A percentile compares a stretch with the other conserved stretches of the same genome.
Evolutionary conservation across 2,329 filamentous ascomycete species (phyloP).

Genomic region (Ceratocystis colombiana): DNA sequence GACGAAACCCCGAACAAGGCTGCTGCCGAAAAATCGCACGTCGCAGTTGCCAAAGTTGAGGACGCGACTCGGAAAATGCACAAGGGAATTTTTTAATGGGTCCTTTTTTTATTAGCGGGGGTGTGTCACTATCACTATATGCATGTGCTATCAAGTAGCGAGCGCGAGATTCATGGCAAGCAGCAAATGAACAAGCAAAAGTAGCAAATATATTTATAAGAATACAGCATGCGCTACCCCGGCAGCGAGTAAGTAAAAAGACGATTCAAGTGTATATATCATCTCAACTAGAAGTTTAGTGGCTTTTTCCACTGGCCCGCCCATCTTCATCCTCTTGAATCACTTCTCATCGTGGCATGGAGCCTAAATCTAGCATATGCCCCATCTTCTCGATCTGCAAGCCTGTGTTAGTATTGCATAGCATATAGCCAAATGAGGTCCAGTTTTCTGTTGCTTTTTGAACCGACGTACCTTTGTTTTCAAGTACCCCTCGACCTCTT

Average conservation of each 20-base stretch:
- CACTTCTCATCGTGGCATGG: conserved; percentile 3
- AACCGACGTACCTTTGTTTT: conserved; percentile 68
- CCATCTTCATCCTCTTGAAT: neutral
- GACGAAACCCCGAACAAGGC: neutral
- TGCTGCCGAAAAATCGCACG: conserved; percentile 8
- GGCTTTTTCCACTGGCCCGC: neutral
- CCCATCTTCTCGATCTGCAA: conserved; percentile 76
- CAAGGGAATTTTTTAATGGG: neutral
- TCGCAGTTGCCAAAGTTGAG: neutral
- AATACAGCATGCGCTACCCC: neutral
- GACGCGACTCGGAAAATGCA: neutral
- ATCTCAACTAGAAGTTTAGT: neutral
- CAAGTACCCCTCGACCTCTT: conserved; percentile 87
- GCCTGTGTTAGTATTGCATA: conserved; percentile 11
- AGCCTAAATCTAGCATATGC: conserved; percentile 57
- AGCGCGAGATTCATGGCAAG: neutral
- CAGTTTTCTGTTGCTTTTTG: neutral
- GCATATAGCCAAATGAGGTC: neutral
- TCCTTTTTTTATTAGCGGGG: neutral
- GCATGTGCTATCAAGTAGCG: neutral
- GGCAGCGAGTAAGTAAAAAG: neutral
- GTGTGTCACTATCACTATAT: neutral
- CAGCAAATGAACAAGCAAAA: neutral
- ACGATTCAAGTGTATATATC: neutral
- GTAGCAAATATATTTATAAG: neutral